Conservation (phyloP, 2,329 filamentous ascomycete species). For the Truncatella angustata region DNA sequence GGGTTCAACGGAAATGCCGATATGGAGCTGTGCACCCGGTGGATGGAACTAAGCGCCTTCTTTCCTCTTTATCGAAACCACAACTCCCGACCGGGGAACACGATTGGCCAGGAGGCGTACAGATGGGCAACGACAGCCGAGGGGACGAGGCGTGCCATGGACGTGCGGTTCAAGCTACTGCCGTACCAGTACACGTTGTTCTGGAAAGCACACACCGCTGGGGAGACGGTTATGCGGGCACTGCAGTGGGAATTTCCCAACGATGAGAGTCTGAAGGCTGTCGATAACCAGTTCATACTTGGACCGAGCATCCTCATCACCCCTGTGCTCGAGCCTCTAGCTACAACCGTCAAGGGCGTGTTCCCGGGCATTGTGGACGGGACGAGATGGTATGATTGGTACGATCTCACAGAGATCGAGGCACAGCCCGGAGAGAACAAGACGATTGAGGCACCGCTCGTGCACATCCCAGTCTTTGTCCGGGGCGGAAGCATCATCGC, state of each 20-base stretch:
- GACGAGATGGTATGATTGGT: constrained; percentile 77
- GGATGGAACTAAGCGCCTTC: constrained; percentile 72
- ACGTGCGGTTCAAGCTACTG: constrained; percentile 67
- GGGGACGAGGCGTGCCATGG: constrained; percentile 64
- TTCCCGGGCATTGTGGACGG: constrained; percentile 64
- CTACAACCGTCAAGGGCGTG: constrained; percentile 60
- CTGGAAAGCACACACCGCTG: constrained; percentile 62
- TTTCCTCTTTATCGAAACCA: constrained; percentile 80
- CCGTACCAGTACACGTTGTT: constrained; percentile 77
- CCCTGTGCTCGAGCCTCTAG: constrained; percentile 64
- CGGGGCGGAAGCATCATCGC: constrained; percentile 68
- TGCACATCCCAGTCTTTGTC: constrained; percentile 72
- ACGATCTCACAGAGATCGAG: constrained; percentile 56
- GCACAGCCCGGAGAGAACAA: constrained; percentile 35
- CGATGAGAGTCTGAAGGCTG: constrained; percentile 63
- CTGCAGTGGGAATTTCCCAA: constrained; percentile 73
- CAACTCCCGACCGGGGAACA: constrained; percentile 52
- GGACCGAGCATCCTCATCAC: constrained; percentile 64
- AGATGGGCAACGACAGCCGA: constrained; percentile 64
- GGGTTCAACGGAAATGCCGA: constrained; percentile 68
- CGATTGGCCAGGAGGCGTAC: constrained; percentile 69
- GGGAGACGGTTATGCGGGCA: constrained; percentile 70
- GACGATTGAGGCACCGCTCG: constrained; percentile 46
- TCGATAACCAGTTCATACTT: constrained; percentile 71
- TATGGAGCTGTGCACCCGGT: constrained; percentile 69